Evolutionary conservation across 106 monocot genomes (phyloP).

Genomic region (Dendrobium huoshanense): DNA sequence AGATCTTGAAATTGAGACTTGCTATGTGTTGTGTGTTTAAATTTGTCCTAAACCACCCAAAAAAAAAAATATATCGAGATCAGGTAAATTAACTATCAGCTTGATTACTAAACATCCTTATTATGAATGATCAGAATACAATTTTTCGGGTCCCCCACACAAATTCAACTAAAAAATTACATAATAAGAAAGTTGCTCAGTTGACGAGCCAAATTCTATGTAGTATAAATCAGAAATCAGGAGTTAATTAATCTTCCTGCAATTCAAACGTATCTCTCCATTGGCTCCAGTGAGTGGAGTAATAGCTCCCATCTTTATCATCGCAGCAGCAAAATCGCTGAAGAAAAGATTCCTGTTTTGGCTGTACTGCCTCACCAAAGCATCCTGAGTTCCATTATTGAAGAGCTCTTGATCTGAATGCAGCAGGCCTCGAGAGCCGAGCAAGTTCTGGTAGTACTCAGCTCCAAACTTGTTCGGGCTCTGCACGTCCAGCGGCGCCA

Average conservation of each 20-base stretch:
- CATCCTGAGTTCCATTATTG: slow-evolving; percentile 43
- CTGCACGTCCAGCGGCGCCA: slow-evolving; percentile 33
- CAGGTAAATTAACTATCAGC: too few relatives aligned
- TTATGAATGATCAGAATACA: too few relatives aligned
- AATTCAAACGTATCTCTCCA: slow-evolving; percentile 59
- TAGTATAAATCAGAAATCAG: not conserved
- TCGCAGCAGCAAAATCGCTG: slow-evolving; percentile 40
- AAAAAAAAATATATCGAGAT: too few relatives aligned
- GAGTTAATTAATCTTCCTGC: slow-evolving; percentile 41
- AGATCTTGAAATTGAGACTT: too few relatives aligned
- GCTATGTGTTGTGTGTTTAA: too few relatives aligned
- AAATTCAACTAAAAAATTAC: too few relatives aligned
- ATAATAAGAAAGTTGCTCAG: too few relatives aligned
- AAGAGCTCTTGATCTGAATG: slow-evolving; percentile 57
- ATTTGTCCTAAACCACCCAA: too few relatives aligned
- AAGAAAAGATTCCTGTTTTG: slow-evolving; percentile 27
- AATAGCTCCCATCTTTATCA: slow-evolving; percentile 57
- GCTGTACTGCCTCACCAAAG: slow-evolving; percentile 27
- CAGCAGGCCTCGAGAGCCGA: slow-evolving; percentile 42
- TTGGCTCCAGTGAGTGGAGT: slow-evolving; percentile 42
- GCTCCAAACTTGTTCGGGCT: slow-evolving; percentile 33
- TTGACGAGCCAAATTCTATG: too few relatives aligned
- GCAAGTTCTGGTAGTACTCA: slow-evolving; percentile 33
- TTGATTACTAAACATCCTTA: too few relatives aligned
- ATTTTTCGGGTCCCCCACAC: too few relatives aligned